phyloP scores from a whole-genome alignment of 2,329 filamentous ascomycete genomes.

The Thelonectria rubi region DNA sequence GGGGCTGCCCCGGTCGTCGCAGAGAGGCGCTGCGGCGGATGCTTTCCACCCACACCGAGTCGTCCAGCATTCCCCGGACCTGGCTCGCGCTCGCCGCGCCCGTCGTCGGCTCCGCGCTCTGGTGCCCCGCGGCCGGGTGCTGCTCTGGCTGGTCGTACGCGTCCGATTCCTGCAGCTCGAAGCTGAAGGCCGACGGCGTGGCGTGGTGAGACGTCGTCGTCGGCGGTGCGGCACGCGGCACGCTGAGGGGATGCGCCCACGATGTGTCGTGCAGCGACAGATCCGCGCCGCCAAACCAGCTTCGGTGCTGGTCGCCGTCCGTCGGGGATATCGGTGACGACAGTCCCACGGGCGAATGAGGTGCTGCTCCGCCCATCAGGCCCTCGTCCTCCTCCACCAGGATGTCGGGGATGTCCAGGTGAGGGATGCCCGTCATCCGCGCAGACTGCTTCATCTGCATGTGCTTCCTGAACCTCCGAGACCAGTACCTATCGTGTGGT shows the following conservation, averaged over 20 bases:
- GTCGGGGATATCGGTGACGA: slow-evolving; percentile 36
- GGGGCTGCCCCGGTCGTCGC: slow-evolving; percentile 51
- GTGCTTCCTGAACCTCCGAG: slow-evolving; percentile 79
- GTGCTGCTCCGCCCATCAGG: slow-evolving; percentile 28
- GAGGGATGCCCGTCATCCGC: slow-evolving; percentile 80
- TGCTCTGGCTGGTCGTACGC: slow-evolving; percentile 34
- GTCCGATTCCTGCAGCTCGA: slow-evolving; percentile 62
- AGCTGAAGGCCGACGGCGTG: slow-evolving; percentile 66
- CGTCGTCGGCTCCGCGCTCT: slow-evolving; percentile 59
- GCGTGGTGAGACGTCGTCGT: slow-evolving; percentile 51
- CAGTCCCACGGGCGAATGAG: slow-evolving; percentile 35
- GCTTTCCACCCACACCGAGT: slow-evolving; percentile 93
- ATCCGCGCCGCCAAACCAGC: slow-evolving; percentile 56
- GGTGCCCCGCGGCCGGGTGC: slow-evolving; percentile 44
- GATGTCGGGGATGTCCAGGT: slow-evolving; percentile 88
- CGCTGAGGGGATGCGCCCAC: slow-evolving; percentile 61
- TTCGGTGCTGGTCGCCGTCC: slow-evolving; percentile 49
- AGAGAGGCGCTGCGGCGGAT: slow-evolving; percentile 87
- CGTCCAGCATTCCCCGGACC: slow-evolving; percentile 85
- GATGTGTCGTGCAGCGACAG: slow-evolving; percentile 48
- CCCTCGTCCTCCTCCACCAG: slow-evolving; percentile 82
- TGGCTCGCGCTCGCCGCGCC: slow-evolving; percentile 78
- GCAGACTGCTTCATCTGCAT: slow-evolving; percentile 76
- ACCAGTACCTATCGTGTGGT: slow-evolving; percentile 71
- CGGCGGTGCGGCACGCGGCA: slow-evolving; percentile 59